phyloP scores from a whole-genome alignment of 306 rosid genomes.

The Dalbergia cochinchinensis region DNA sequence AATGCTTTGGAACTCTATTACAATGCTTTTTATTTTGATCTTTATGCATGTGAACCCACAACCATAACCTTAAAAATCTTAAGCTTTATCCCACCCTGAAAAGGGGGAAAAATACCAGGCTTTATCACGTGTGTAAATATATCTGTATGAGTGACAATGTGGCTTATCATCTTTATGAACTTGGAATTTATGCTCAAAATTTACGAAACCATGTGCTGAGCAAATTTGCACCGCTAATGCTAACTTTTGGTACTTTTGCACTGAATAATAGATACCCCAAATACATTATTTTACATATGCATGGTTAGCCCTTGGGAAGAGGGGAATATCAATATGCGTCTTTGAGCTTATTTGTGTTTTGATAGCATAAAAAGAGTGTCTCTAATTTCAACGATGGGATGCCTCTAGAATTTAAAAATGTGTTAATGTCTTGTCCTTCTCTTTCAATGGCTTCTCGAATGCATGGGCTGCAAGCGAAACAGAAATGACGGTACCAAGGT shows the following conservation, averaged over 20 bases:
- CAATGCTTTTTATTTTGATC: constrained; percentile 25
- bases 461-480: too few relatives aligned
- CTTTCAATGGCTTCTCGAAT: too few relatives aligned
- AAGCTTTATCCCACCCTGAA: background rate
- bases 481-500: background rate
- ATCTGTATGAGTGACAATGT: background rate
- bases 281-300: background rate
- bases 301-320: background rate
- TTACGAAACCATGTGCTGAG: background rate
- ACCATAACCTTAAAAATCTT: constrained; percentile 10
- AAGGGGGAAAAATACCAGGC: background rate
- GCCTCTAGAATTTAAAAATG: background rate
- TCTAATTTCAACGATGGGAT: constrained; percentile 3
- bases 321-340: constrained; percentile 16
- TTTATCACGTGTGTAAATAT: constrained; percentile 10
- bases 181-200: constrained; percentile 39
- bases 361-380: background rate
- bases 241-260: background rate
- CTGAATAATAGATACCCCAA: background rate
- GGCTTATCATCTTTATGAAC: constrained; percentile 3
- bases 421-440: background rate
- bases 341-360: constrained; percentile 8
- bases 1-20: background rate
- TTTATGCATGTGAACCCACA: constrained; percentile 48
- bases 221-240: constrained; percentile 12